Evolutionary conservation across 345 rosid species (phyloP).

Genomic region (Diplotaxis tenuifolia): DNA sequence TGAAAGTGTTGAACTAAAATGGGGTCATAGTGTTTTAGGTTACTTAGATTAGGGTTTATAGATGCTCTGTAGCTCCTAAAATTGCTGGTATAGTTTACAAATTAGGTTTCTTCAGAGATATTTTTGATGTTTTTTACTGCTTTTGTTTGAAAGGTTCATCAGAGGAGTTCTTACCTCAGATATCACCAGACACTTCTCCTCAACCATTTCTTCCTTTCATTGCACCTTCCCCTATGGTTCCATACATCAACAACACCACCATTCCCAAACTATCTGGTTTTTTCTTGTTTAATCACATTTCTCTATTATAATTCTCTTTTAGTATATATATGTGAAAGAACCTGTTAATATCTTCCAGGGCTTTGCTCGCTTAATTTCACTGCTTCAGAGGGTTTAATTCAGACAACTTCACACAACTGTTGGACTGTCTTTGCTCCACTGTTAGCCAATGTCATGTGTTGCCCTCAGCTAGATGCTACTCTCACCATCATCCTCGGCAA

Average conservation of each 20-base stretch:
- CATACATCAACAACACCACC: slow-evolving; percentile 70
- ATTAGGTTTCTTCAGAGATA: not conserved
- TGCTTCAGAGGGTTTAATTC: slow-evolving; percentile 65
- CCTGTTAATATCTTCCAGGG: slow-evolving; percentile 42
- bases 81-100: not conserved
- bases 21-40: slow-evolving; percentile 5
- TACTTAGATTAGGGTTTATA: slow-evolving; percentile 22
- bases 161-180: slow-evolving; percentile 57
- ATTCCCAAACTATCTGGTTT: slow-evolving; percentile 81
- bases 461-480: slow-evolving; percentile 89
- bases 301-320: not conserved
- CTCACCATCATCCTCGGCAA: slow-evolving; percentile 74
- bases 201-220: slow-evolving; percentile 86
- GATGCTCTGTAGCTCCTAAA: not conserved
- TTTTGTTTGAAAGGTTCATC: slow-evolving; percentile 49
- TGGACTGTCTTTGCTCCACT: slow-evolving; percentile 72
- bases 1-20: not conserved
- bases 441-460: slow-evolving; percentile 89
- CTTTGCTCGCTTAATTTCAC: slow-evolving; percentile 71
- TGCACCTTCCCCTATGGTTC: slow-evolving; percentile 88
- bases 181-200: slow-evolving; percentile 68
- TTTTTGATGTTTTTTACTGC: not conserved
- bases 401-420: slow-evolving; percentile 79
- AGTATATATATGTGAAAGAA: not conserved
- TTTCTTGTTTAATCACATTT: slow-evolving; percentile 15